Evolutionary conservation across 129 eudicot genomes (phyloP).

Genomic region (Helianthus tuberosus): DNA sequence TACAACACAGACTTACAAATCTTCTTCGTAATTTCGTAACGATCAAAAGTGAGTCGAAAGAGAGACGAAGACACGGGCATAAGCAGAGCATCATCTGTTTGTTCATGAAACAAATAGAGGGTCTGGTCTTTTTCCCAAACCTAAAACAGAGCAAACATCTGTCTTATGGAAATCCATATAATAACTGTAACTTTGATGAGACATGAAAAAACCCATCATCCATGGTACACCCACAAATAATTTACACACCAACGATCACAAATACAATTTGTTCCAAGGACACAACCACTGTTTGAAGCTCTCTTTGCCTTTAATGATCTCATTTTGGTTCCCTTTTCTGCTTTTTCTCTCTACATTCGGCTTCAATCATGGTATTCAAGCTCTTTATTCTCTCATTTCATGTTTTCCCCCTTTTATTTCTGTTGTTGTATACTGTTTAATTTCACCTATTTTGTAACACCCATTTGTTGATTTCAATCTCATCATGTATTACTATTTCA

Average conservation of each 20-base stretch:
- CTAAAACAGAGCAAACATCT: slow-evolving; percentile 29
- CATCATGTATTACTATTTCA: neutral
- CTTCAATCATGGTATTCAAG: slow-evolving; percentile 65
- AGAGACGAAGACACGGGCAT: neutral
- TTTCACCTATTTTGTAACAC: neutral
- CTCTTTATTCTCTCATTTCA: slow-evolving; percentile 26
- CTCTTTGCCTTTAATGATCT: slow-evolving; percentile 55
- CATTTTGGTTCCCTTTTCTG: slow-evolving; percentile 60
- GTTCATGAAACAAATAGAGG: slow-evolving; percentile 1
- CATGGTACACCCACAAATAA: slow-evolving; percentile 19
- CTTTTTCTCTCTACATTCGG: slow-evolving; percentile 64
- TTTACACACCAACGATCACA: slow-evolving; percentile 24
- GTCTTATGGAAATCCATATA: slow-evolving; percentile 26
- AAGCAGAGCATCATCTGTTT: slow-evolving; percentile 6
- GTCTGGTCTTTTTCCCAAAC: neutral
- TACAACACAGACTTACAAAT: slow-evolving; percentile 10
- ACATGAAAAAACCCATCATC: slow-evolving; percentile 45
- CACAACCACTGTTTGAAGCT: slow-evolving; percentile 44
- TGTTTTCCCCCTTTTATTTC: neutral
- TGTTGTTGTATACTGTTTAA: neutral
- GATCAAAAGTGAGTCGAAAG: neutral
- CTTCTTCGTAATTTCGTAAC: slow-evolving; percentile 7
- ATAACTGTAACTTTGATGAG: slow-evolving; percentile 22
- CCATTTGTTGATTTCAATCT: slow-evolving; percentile 1
- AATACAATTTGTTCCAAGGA: neutral